Evolutionary conservation across 768 basidiomycete species (phyloP), one percentile per base, ranked within the genome.

Genomic region (Hericium rajendrae): DNA sequence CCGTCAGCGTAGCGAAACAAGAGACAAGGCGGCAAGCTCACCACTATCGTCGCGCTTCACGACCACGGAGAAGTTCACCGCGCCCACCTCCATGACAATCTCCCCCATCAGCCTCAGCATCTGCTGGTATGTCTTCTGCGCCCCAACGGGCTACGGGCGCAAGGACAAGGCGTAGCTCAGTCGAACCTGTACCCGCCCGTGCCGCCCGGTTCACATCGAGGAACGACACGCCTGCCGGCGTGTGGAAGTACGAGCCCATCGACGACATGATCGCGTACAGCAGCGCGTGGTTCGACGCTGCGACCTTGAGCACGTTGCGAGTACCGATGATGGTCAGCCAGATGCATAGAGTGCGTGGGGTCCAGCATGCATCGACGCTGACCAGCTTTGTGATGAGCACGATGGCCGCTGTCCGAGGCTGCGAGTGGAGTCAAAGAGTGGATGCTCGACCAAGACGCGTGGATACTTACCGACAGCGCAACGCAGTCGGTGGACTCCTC

Each of bases 201-300:
- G 52, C 79, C 79, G 9, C 79, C 78, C 1, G 78, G 78, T 73
- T 73, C 2, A 74, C 74, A 0, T 77, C 79, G 38, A 75, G 69
- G 39, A 80, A 68, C 49, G 74, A 73, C 57, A 79, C 53, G 37
- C 61, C 59, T 38, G 18, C 12, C 49, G 15, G 55, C 10, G 32
- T 53, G 38, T 39, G 68, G 71, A 79, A 80, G 67, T 78, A 81
- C 2, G 78, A 78, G 2, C 80, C 80, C 13, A 75, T 76, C 13
- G 80, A 91, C 49, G 82, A 85, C 59, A 81, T 75, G 65, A 98
- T 86, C 58, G 97, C 85, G 70, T 91, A 97, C 38, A 97, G 81
- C 40, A 88, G 74, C 0, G 93, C 91, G 58, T 88, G 83, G 57
- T 79, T 83, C 0, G 90, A 90, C 3, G 92, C 85, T 32, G 76